Base-by-base conservation (phyloP, 163 green algal genomes). In the Scenedesmus sp. region DNA sequence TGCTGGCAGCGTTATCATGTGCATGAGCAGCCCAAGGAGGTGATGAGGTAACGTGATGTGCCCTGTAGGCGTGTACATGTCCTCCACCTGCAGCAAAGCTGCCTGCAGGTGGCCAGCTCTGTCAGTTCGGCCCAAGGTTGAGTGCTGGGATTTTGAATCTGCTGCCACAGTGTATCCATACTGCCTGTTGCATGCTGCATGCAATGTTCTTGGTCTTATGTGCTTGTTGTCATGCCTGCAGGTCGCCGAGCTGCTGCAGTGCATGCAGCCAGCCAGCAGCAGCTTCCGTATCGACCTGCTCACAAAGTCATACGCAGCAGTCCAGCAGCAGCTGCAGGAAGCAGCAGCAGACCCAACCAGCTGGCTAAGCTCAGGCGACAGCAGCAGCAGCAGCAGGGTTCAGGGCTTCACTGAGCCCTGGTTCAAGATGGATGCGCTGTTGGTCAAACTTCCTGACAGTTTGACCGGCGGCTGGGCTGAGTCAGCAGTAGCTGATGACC, bases 401-500 rank as follows among this genome's bases (percentile, higher is more conserved):
- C 26, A 73, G 5, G 62, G 54, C 9, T 93, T 94, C 13, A 81
- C 66, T 12, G 97, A 99, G 96, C 96, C 97, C 15, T 99, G 97
- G 97, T 99, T 99, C 89, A 93, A 92, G 3, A 91, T 98, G 82
- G 87, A 94, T n/a, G 66, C 92, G 87, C 23, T 97, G 95, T 88
- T 84, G 2, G 88, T 70, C 46, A 79, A 84, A 70, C 86, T 93
- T 23, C 91, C 91, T 5, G 74, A 86, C 16, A 5, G 81, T 8
- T n/a, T 94, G 52, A 90, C 89, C 1, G 77, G 83, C 18, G 59
- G 52, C 62, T 96, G 94, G 94, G 88, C 92, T 1, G 15, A 77
- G 0, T 66, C 60, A 23, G 67, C 20, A 34, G 90, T 8, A 26
- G 64, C 93, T 4, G 46, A 91, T 3, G 95, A 96, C 64, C 94